Evolutionary conservation across 2,329 filamentous ascomycete species (phyloP).

Genomic region (Pseudogymnoascus sp.): DNA sequence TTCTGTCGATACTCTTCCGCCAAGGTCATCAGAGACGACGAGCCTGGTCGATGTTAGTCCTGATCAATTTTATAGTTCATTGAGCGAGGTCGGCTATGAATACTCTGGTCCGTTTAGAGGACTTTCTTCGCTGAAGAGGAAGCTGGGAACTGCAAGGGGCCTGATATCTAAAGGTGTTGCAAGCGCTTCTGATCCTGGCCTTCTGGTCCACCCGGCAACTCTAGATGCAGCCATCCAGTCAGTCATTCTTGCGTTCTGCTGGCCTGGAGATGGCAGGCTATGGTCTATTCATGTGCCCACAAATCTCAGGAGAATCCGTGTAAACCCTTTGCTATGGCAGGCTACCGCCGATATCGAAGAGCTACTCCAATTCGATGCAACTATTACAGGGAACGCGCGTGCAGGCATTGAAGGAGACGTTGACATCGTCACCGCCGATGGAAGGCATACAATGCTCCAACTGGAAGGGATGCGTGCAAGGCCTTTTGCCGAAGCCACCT

Average conservation of each 20-base stretch:
- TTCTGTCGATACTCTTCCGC: neutral
- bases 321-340: conserved; percentile 17
- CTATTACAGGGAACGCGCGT: neutral
- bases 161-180: neutral
- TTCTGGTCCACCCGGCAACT: conserved; percentile 47
- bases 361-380: neutral
- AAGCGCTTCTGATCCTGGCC: neutral
- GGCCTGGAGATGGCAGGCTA: conserved; percentile 18
- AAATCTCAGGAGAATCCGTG: conserved; percentile 16
- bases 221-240: conserved; percentile 51
- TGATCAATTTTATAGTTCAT: conserved; percentile 18
- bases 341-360: neutral
- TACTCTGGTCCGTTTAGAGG: conserved; percentile 17
- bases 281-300: conserved; percentile 21
- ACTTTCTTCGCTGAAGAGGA: conserved; percentile 13
- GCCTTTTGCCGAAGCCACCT: neutral
- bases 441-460: neutral
- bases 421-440: conserved; percentile 21
- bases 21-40: neutral
- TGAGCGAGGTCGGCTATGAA: conserved; percentile 16
- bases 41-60: conserved; percentile 13
- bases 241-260: conserved; percentile 31
- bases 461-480: neutral
- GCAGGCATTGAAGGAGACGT: conserved; percentile 11
- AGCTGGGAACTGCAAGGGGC: conserved; percentile 12